Conservation (phyloP, 129 eudicot species). For the Artemisia tridentata region DNA sequence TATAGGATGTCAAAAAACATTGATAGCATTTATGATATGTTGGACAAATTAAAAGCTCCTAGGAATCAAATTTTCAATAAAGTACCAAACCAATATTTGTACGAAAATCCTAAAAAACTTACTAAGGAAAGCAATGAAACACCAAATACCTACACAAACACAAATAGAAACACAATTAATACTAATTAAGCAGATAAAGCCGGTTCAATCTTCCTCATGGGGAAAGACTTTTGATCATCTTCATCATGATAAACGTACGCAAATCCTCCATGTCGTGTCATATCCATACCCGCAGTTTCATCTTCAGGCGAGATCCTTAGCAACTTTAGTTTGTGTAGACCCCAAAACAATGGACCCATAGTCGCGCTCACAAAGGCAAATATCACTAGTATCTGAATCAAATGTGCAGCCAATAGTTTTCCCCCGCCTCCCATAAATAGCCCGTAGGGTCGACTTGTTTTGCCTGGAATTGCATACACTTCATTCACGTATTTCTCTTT, state of each 20-base stretch:
- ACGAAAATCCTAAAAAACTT: neutral
- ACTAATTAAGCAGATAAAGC: neutral
- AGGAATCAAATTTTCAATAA: neutral
- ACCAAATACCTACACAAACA: too few relatives aligned
- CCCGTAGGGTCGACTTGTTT: slow-evolving; percentile 48
- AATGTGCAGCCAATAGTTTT: slow-evolving; percentile 45
- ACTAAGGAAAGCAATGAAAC: neutral
- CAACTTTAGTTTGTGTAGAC: slow-evolving; percentile 35
- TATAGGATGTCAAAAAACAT: too few relatives aligned
- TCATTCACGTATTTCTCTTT: slow-evolving; percentile 44
- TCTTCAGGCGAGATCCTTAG: slow-evolving; percentile 54
- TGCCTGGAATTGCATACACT: slow-evolving; percentile 38
- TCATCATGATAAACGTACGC: slow-evolving; percentile 57
- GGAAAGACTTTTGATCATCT: slow-evolving; percentile 33
- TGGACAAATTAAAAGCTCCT: neutral
- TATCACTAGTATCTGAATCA: slow-evolving; percentile 45
- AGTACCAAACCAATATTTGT: neutral
- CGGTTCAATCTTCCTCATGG: slow-evolving; percentile 41
- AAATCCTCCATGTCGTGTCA: slow-evolving; percentile 65
- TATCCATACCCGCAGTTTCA: slow-evolving; percentile 64
- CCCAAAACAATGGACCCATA: slow-evolving; percentile 47
- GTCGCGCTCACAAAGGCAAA: slow-evolving; percentile 53
- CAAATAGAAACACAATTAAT: neutral
- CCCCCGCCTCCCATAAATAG: slow-evolving; percentile 61
- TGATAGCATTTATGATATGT: neutral